A percentile compares a stretch with the other conserved stretches of the same genome.
Conservation (phyloP, 805 yeast genomes). For the Ogataea chonburiensis region DNA sequence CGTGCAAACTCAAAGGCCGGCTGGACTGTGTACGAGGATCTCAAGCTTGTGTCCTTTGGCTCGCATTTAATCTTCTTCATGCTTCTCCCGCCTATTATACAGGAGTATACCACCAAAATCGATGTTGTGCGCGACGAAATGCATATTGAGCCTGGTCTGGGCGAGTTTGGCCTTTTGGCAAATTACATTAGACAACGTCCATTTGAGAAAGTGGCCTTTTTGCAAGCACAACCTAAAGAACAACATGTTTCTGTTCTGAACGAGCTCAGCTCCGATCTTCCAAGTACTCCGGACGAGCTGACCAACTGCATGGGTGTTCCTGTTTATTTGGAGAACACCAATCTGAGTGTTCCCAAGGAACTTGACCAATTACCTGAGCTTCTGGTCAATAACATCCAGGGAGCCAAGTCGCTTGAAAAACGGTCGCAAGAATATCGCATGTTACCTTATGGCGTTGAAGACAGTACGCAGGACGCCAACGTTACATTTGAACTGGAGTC, state of each 20-base stretch:
- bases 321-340: slow-evolving; percentile 8
- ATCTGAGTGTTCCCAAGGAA: slow-evolving; percentile 13
- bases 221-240: slow-evolving; percentile 3
- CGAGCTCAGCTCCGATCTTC: slow-evolving; percentile 7
- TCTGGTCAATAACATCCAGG: slow-evolving; percentile 1
- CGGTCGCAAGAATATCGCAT: slow-evolving; percentile 3
- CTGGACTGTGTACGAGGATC: slow-evolving; percentile 31
- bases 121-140: slow-evolving; percentile 32
- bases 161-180: slow-evolving; percentile 4
- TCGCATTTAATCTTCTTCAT: slow-evolving; percentile 33
- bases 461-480: neutral
- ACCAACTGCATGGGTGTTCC: slow-evolving; percentile 20
- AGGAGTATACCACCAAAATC: slow-evolving; percentile 29
- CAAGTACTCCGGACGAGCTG: slow-evolving; percentile 24
- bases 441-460: slow-evolving; percentile 7
- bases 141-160: slow-evolving; percentile 17
- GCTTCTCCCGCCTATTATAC: slow-evolving; percentile 30
- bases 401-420: neutral
- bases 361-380: slow-evolving; percentile 8
- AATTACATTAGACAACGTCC: slow-evolving; percentile 2
- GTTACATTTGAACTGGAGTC: slow-evolving; percentile 1
- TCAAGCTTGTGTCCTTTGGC: slow-evolving; percentile 32
- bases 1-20: slow-evolving; percentile 7
- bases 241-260: slow-evolving; percentile 1
- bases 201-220: slow-evolving; percentile 3